phyloP scores from a whole-genome alignment of 805 yeast genomes.

The Saturnispora dispora region DNA sequence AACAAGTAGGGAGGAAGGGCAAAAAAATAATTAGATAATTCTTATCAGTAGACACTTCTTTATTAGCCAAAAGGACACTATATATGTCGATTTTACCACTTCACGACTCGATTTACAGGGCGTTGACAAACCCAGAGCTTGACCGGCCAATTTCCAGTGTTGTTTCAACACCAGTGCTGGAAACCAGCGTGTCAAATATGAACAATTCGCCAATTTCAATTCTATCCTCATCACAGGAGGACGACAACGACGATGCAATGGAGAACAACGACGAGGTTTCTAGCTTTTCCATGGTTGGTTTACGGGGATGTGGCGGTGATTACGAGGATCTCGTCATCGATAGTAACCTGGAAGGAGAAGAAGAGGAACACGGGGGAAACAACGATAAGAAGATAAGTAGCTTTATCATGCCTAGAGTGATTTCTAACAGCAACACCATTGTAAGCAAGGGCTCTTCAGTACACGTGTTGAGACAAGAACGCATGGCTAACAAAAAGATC shows the following conservation, averaged over 20 bases:
- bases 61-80: neutral
- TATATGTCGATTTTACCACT: conserved; percentile 7
- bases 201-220: conserved; percentile 3
- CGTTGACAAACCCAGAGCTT: conserved; percentile 7
- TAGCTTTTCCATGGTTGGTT: conserved; percentile 3
- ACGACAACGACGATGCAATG: conserved; percentile 1
- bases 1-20: neutral
- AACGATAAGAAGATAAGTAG: neutral
- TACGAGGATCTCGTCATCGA: neutral
- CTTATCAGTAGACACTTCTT: neutral
- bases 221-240: conserved; percentile 9
- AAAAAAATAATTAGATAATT: neutral
- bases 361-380: neutral
- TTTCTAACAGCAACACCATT: conserved; percentile 8
- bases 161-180: neutral
- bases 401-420: conserved; percentile 31
- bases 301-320: neutral
- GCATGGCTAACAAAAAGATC: conserved; percentile 2
- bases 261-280: conserved; percentile 1
- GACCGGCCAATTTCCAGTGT: conserved; percentile 4
- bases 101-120: conserved; percentile 7
- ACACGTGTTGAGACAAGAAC: neutral
- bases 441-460: neutral
- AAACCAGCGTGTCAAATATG: neutral
- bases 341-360: neutral